Conservation (phyloP, 148 eudicot species). For the Heliosperma pusillum region DNA sequence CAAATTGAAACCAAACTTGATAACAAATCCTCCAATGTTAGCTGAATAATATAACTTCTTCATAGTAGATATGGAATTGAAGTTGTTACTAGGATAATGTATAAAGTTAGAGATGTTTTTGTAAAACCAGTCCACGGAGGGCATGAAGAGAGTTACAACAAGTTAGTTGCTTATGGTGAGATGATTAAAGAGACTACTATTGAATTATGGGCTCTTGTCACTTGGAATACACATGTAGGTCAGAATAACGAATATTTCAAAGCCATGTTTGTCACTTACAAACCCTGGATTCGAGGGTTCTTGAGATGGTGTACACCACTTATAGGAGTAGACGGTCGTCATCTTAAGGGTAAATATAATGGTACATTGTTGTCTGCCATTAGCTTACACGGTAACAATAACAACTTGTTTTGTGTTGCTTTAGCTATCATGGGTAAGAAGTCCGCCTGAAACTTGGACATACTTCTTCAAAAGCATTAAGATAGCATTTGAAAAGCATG, state of each 20-base stretch:
- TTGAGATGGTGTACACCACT: slow-evolving; percentile 2
- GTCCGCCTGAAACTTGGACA: too few species aligned
- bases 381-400: background rate
- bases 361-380: background rate
- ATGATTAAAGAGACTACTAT: background rate
- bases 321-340: slow-evolving; percentile 8
- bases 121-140: background rate
- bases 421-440: too few species aligned
- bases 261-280: background rate
- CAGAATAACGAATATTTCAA: background rate
- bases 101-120: background rate
- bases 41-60: background rate
- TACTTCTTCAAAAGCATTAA: too few species aligned
- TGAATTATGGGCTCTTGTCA: background rate
- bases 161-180: too few species aligned
- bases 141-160: background rate
- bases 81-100: background rate
- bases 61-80: background rate
- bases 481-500: too few species aligned
- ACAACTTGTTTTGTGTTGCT: too few species aligned
- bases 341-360: slow-evolving; percentile 6
- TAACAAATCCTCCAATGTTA: background rate
- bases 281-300: background rate
- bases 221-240: background rate
- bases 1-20: background rate